Conservation (phyloP, 2,329 filamentous ascomycete genomes). For the Colletotrichum zoysiae region DNA sequence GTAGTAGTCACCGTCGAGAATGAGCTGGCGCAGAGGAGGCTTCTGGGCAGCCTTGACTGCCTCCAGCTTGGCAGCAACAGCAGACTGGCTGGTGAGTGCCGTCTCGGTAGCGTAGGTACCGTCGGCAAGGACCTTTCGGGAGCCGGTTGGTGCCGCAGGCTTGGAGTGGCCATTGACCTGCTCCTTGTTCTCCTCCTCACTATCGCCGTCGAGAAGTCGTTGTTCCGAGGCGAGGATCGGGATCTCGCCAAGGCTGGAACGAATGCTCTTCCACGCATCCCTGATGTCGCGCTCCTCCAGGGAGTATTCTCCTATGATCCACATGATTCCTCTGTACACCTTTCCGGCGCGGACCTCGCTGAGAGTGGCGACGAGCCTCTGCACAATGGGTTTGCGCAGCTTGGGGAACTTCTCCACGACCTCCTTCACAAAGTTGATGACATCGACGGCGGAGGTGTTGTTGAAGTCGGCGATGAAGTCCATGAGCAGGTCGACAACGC, state of each 20-base stretch:
- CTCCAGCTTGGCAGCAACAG: constrained; percentile 90
- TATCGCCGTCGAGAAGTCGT: constrained; percentile 86
- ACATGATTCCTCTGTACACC: constrained; percentile 95
- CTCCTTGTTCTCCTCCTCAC: constrained; percentile 70
- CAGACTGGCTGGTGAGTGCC: constrained; percentile 92
- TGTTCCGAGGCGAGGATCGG: constrained; percentile 97
- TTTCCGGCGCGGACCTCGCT: constrained; percentile 96
- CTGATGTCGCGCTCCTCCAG: constrained; percentile 93
- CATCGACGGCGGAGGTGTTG: constrained; percentile 95
- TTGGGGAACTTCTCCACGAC: constrained; percentile 98
- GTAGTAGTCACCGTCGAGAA: constrained; percentile 97
- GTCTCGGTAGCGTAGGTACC: constrained; percentile 98
- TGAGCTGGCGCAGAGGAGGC: constrained; percentile 92
- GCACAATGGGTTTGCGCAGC: constrained; percentile 87
- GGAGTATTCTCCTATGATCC: constrained; percentile 98
- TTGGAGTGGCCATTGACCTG: constrained; percentile 87
- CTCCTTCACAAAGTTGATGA: constrained; percentile 98
- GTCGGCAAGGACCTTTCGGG: constrained; percentile 92
- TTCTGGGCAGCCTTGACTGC: constrained; percentile 98
- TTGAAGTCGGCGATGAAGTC: constrained; percentile 99
- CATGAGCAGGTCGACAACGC: constrained; percentile 96
- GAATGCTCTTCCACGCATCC: constrained; percentile 96
- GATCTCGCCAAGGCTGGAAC: constrained; percentile 94
- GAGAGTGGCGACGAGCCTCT: constrained; percentile 88
- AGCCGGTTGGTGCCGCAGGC: constrained; percentile 81